phyloP scores from a whole-genome alignment of 2,329 filamentous ascomycete genomes.

The Apiospora aurea region DNA sequence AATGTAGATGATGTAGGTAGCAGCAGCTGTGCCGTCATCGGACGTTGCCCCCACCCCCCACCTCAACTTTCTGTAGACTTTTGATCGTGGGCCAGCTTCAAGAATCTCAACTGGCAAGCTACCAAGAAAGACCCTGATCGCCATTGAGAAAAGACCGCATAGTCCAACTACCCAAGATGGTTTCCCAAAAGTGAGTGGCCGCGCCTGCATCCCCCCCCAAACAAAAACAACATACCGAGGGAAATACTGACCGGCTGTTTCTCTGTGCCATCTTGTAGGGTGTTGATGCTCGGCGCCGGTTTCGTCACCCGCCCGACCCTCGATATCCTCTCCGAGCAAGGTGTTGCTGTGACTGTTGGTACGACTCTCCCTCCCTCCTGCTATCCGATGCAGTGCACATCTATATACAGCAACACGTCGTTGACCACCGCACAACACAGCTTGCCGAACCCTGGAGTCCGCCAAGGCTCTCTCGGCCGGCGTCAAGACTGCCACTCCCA shows the following conservation, averaged over 20 bases:
- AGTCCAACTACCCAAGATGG: conserved; percentile 39
- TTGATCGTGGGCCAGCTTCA: conserved; percentile 16
- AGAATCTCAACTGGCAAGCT: neutral
- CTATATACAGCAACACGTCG: neutral
- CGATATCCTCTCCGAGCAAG: conserved; percentile 63
- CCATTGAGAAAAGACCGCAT: conserved; percentile 3
- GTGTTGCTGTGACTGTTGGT: conserved; percentile 65
- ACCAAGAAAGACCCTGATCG: conserved; percentile 4
- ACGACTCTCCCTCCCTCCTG: conserved; percentile 33
- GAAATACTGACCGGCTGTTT: neutral
- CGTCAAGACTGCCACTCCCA: conserved; percentile 25
- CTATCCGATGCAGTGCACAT: neutral
- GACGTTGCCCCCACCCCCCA: conserved; percentile 19
- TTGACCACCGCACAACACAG: conserved; percentile 20
- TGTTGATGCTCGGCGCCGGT: conserved; percentile 58
- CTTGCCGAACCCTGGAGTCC: conserved; percentile 29
- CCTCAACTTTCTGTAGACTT: conserved; percentile 2
- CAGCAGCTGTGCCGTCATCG: conserved; percentile 20
- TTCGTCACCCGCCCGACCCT: conserved; percentile 65
- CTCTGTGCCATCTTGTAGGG: conserved; percentile 32
- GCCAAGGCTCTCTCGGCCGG: conserved; percentile 26
- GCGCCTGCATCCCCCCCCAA: neutral
- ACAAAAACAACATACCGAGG: neutral
- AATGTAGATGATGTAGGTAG: neutral
- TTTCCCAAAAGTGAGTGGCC: conserved; percentile 18